Evolutionary conservation across 1,284 basidiomycete genomes (phyloP), one percentile per base, ranked within the genome.

Genomic region (Omphalotus olearius): DNA sequence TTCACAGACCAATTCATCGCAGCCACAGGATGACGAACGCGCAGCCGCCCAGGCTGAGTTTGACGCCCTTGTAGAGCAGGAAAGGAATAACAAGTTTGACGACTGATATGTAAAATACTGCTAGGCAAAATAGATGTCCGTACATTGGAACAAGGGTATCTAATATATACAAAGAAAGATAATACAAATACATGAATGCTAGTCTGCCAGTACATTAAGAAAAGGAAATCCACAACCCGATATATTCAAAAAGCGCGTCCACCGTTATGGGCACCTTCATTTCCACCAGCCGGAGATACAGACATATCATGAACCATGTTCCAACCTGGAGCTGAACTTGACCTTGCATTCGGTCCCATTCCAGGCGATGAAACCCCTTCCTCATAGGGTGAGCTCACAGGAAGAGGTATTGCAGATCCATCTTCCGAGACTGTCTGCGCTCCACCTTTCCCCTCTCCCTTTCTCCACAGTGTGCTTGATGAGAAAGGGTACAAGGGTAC

Each of bases 401-500:
- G 70, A 35, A 78, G 62, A 39, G 59, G 52, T 48, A 60, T 46
- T 44, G 55, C 51, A 53, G 43, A 55, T 18, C 57, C 43, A 28
- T 69, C 70, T 36, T 70, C 66, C 3, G 59, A 57, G 30, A 59
- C 39, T 1, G 56, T 47, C 35, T 50, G 56, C 2, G 4, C 30
- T 9, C 61, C 54, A 36, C 43, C 50, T 17, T 51, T 44, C 30
- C 59, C 49, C 58, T 73, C 69, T 47, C 71, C 72, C 57, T 74
- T 78, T 49, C 74, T 67, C 69, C 86, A 90, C 20, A 87, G 66
- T 10, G 80, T 76, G 47, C 76, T 72, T 60, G 83, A 82, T 17
- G 88, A 88, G 64, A 88, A 89, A 1, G 85, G 85, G 68, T 86
- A 91, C 40, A 91, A 73, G 1, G 88, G 88, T 17, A 89, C 74